Evolutionary conservation across 306 rosid species (phyloP).

Genomic region (Castanospermum australe): DNA sequence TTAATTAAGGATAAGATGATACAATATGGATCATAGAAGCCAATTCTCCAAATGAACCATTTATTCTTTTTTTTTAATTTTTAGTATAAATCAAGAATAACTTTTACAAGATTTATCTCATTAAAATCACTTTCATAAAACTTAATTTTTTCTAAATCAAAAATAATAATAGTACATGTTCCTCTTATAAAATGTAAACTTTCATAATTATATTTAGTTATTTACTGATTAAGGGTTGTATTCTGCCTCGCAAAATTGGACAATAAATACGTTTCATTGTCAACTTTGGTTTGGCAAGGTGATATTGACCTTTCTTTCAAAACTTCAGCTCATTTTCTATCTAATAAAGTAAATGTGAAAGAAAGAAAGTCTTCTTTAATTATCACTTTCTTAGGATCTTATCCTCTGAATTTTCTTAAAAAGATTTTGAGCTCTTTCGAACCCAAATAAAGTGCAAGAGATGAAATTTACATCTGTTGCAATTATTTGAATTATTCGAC

Average conservation of each 20-base stretch:
- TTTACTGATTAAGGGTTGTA: background rate
- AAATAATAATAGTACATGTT: no score
- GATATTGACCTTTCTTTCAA: background rate
- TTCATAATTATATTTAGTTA: no score
- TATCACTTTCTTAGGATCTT: no score
- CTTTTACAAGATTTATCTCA: no score
- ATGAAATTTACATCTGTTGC: background rate
- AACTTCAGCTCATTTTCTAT: background rate
- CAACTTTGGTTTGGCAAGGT: background rate
- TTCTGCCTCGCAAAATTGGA: background rate
- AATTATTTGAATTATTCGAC: no score
- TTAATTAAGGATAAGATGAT: conserved; percentile 8
- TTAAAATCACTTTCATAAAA: no score
- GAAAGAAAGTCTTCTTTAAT: background rate
- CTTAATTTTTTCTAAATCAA: no score
- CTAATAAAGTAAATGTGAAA: background rate
- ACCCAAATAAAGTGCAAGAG: background rate
- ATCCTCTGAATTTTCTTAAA: no score
- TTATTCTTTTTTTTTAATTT: no score
- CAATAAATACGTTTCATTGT: background rate
- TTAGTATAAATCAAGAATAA: no score
- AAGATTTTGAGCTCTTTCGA: no score
- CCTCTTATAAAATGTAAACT: no score
- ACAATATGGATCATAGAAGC: background rate
- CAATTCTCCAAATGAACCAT: background rate